These are phyloP conservation scores for Wallacemonas sp. DNA, from an alignment of 208 protist species.

Conservation along the genomic window DNA sequence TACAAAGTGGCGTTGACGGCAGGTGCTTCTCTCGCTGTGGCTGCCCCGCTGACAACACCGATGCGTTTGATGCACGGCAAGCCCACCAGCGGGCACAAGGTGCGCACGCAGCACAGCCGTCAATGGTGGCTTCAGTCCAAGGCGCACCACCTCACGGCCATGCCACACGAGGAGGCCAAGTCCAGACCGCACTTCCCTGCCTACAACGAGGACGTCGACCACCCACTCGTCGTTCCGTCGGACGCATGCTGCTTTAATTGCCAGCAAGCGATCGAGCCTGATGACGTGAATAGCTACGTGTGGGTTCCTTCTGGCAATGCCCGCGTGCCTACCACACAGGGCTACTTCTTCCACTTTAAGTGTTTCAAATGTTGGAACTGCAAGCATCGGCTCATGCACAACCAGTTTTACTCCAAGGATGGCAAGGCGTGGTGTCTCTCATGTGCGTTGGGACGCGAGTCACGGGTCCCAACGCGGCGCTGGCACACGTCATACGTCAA, in stretches of 20 bases:
- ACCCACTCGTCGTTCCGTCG: constrained; percentile 73
- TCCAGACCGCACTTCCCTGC: constrained; percentile 82
- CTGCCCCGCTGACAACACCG: constrained; percentile 14
- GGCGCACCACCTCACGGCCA: constrained; percentile 80
- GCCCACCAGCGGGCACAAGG: constrained; percentile 82
- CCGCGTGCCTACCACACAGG: constrained; percentile 73
- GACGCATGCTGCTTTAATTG: constrained; percentile 88
- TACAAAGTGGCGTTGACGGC: neutral
- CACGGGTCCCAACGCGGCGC: constrained; percentile 77
- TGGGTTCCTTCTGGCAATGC: constrained; percentile 89
- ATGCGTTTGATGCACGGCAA: constrained; percentile 82
- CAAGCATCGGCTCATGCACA: constrained; percentile 86
- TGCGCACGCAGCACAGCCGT: constrained; percentile 85
- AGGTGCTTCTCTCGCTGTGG: constrained; percentile 2
- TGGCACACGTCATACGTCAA: constrained; percentile 92
- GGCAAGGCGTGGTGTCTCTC: constrained; percentile 78
- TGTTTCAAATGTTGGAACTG: constrained; percentile 92
- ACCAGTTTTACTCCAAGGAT: constrained; percentile 91
- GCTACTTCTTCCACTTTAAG: constrained; percentile 90
- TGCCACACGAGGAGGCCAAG: constrained; percentile 76
- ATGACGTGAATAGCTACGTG: constrained; percentile 83
- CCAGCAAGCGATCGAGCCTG: constrained; percentile 57
- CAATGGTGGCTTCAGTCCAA: constrained; percentile 91
- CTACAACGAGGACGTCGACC: constrained; percentile 87
- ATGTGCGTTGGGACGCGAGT: constrained; percentile 82